Conservation (phyloP, 352 stramenopile genomes). For the Phytophthora ohioensis region DNA sequence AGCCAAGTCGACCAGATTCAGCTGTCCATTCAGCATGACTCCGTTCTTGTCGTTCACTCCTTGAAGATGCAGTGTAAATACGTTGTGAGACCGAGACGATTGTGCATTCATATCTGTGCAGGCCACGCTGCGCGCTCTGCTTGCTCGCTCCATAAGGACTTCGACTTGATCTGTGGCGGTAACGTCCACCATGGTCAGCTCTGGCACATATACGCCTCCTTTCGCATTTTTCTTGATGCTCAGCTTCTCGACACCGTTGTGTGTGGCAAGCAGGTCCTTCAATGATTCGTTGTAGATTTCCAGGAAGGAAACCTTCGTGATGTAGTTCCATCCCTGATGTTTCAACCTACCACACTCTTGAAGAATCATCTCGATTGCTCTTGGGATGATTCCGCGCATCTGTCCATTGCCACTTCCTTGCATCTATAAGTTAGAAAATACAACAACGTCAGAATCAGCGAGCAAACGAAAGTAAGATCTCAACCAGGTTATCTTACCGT, state of each 20-base stretch:
- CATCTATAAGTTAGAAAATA: constrained; percentile 76
- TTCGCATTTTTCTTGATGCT: constrained; percentile 80
- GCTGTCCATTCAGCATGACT: constrained; percentile 67
- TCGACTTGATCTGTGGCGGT: constrained; percentile 70
- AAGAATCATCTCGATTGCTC: constrained; percentile 97
- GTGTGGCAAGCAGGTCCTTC: constrained; percentile 94
- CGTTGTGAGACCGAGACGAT: constrained; percentile 81
- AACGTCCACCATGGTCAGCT: constrained; percentile 67
- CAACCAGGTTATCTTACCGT: constrained; percentile 60
- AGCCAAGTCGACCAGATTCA: constrained; percentile 87
- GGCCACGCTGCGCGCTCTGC: constrained; percentile 72
- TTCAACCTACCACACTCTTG: constrained; percentile 63
- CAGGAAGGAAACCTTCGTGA: constrained; percentile 96
- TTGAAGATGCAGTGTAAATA: constrained; percentile 84
- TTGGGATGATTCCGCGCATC: constrained; percentile 98
- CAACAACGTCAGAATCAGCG: constrained; percentile 3
- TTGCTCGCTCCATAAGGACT: constrained; percentile 80
- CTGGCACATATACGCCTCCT: constrained; percentile 69
- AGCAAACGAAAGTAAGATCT: constrained; percentile 3
- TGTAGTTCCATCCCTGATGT: constrained; percentile 95
- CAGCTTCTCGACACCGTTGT: constrained; percentile 60
- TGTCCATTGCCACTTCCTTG: constrained; percentile 95
- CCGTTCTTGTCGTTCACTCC: constrained; percentile 85
- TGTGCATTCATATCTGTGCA: constrained; percentile 95
- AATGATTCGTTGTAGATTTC: constrained; percentile 99